A percentile compares a stretch with the other conserved stretches of the same genome.
Evolutionary conservation across 2,329 filamentous ascomycete genomes (phyloP).

Genomic region (Cytospora chrysosperma): DNA sequence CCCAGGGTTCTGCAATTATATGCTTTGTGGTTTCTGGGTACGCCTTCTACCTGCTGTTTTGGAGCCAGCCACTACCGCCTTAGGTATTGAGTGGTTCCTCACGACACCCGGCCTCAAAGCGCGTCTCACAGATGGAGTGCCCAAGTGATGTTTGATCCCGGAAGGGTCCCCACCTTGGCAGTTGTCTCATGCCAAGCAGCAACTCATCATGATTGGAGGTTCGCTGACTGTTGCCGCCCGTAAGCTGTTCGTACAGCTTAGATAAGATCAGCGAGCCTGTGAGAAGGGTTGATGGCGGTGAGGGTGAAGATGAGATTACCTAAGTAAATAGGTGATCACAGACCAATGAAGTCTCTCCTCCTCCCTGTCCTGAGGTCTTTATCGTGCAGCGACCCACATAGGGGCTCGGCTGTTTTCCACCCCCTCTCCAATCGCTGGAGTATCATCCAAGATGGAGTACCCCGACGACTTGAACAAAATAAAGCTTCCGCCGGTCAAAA

Average conservation of each 20-base stretch:
- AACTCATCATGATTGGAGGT: background rate
- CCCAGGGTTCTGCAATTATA: too few relatives aligned
- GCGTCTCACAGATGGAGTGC: too few relatives aligned
- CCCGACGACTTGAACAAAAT: background rate
- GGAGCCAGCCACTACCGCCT: too few relatives aligned
- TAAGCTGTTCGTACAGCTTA: background rate
- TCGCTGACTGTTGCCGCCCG: background rate
- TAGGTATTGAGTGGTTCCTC: too few relatives aligned
- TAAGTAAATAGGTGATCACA: background rate
- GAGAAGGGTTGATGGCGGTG: background rate
- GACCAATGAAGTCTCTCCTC: background rate
- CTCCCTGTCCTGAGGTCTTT: background rate
- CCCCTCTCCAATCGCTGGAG: background rate
- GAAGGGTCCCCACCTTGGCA: too few relatives aligned
- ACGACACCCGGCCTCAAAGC: too few relatives aligned
- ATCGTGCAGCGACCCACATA: slow-evolving; percentile 6
- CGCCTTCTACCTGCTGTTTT: too few relatives aligned
- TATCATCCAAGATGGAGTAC: slow-evolving; percentile 1
- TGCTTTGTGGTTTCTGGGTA: too few relatives aligned
- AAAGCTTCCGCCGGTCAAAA: background rate
- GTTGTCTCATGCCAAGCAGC: too few relatives aligned
- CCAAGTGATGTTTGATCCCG: too few relatives aligned
- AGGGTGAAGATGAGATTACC: slow-evolving; percentile 1
- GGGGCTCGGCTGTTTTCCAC: slow-evolving; percentile 8
- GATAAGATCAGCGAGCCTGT: background rate